Conservation (phyloP, 192 early-diverging fungal genomes). For the Oehlia diaphana region DNA sequence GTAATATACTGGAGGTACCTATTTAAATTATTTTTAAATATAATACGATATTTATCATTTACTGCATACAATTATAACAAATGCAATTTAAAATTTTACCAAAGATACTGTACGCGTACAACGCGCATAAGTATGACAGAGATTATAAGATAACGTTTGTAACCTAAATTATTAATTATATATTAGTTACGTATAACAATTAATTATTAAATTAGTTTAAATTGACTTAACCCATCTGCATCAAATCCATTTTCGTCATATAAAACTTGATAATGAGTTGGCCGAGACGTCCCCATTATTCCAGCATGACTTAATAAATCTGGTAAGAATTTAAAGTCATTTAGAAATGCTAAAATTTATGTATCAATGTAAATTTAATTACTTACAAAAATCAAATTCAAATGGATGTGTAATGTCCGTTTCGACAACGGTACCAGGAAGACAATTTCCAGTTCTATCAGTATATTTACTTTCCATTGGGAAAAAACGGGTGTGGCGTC, state of each 20-base stretch:
- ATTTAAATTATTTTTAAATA: not conserved
- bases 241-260: conserved; percentile 84
- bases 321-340: not conserved
- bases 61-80: not conserved
- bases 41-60: not conserved
- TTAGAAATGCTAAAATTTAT: not conserved
- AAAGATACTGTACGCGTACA: conserved; percentile 87
- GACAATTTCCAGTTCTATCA: conserved; percentile 79
- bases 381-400: conserved; percentile 81
- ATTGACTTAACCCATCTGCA: conserved; percentile 47
- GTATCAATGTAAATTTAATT: not conserved
- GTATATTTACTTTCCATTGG: conserved; percentile 57
- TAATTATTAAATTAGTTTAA: not conserved
- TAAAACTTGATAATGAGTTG: conserved; percentile 90
- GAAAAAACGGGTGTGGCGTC: conserved; percentile 88
- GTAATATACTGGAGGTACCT: conserved; percentile 87
- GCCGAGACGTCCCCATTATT: conserved; percentile 88
- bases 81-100: conserved; percentile 12
- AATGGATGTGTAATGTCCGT: conserved; percentile 71
- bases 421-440: conserved; percentile 84
- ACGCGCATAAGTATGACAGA: conserved; percentile 90
- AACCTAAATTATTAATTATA: conserved; percentile 36
- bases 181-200: too few relatives aligned
- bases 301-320: conserved; percentile 87
- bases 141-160: conserved; percentile 87